These are phyloP conservation scores for Stagonosporopsis vannaccii DNA, from an alignment of 2,329 filamentous ascomycete genomes.

Conservation along the genomic window DNA sequence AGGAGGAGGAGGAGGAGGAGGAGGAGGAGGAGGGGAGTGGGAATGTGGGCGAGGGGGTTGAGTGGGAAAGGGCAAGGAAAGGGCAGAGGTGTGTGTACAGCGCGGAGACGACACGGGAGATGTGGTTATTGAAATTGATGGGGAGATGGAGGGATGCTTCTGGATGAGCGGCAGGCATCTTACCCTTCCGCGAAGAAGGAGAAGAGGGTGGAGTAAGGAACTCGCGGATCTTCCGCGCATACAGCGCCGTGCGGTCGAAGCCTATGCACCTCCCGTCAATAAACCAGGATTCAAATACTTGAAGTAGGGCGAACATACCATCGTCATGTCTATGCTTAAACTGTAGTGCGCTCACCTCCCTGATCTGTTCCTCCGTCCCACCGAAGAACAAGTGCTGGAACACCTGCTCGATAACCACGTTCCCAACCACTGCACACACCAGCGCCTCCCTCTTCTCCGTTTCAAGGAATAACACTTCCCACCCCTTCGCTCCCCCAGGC, in stretches of 20 bases:
- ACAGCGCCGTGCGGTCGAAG: conserved; percentile 29
- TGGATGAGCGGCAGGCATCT: neutral
- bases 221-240: conserved; percentile 18
- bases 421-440: conserved; percentile 38
- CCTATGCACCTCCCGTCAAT: conserved; percentile 13
- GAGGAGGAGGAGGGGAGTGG: neutral
- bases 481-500: conserved; percentile 28
- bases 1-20: neutral
- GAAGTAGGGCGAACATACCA: conserved; percentile 22
- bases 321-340: conserved; percentile 22
- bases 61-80: conserved; percentile 10
- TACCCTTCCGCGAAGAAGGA: neutral
- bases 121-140: conserved; percentile 33
- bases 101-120: conserved; percentile 22
- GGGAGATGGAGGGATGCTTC: conserved; percentile 22
- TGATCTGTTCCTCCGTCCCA: conserved; percentile 9
- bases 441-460: conserved; percentile 29
- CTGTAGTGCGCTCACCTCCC: conserved; percentile 19
- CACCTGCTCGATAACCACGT: conserved; percentile 42
- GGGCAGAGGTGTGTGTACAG: conserved; percentile 34
- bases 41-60: neutral
- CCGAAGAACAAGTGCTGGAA: conserved; percentile 40
- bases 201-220: neutral
- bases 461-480: conserved; percentile 35
- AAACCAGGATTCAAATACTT: neutral